A percentile compares a stretch with the other conserved stretches of the same genome.
Conservation (phyloP, 208 protist genomes). For the Willaertia magna region DNA sequence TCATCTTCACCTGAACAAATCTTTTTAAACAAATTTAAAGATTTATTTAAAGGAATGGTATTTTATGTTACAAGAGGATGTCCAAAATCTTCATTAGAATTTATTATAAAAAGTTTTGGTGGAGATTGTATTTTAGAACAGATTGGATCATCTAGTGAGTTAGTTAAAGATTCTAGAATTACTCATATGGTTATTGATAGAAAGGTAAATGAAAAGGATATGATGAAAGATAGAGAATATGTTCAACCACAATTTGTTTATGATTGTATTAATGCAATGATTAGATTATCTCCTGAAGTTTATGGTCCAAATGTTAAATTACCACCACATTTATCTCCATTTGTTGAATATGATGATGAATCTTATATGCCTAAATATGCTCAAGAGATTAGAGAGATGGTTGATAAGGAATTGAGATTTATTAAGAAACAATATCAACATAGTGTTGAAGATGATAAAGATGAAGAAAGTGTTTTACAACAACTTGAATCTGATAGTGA, state of each 20-base stretch:
- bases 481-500: neutral
- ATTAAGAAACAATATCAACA: neutral
- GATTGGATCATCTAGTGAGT: constrained; percentile 29
- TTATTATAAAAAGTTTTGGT: constrained; percentile 68
- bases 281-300: constrained; percentile 54
- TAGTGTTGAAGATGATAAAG: neutral
- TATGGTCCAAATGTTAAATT: constrained; percentile 70
- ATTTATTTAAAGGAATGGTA: constrained; percentile 51
- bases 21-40: constrained; percentile 35
- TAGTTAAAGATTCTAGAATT: constrained; percentile 40
- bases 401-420: neutral
- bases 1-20: neutral
- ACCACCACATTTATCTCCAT: constrained; percentile 73
- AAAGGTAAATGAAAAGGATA: constrained; percentile 29
- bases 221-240: constrained; percentile 45
- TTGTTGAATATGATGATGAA: constrained; percentile 19
- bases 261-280: constrained; percentile 78
- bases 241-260: constrained; percentile 91
- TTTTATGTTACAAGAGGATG: constrained; percentile 76
- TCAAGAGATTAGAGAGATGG: neutral
- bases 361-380: constrained; percentile 3
- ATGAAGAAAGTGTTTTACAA: neutral
- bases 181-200: constrained; percentile 70
- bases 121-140: constrained; percentile 51
- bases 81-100: constrained; percentile 60